phyloP scores from a whole-genome alignment of 768 basidiomycete genomes.

The Strobilomyces echinocephalus region DNA sequence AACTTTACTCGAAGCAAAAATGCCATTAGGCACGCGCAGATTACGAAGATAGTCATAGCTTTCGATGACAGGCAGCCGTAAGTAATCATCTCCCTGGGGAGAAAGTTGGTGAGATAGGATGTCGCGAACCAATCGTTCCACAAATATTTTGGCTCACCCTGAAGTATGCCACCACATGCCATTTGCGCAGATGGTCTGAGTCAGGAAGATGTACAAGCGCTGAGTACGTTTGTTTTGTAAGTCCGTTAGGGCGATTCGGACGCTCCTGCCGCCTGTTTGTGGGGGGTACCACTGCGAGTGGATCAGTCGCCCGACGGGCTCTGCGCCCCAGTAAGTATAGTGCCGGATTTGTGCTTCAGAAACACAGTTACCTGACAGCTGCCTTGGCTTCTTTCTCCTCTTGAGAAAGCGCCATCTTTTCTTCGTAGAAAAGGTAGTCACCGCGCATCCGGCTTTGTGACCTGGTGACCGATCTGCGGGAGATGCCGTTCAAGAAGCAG shows the following conservation, averaged over 20 bases:
- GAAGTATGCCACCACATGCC: slow-evolving; percentile 84
- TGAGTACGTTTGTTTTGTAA: slow-evolving; percentile 83
- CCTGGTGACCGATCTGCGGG: slow-evolving; percentile 36
- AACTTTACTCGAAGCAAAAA: slow-evolving; percentile 70
- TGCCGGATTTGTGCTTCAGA: background rate
- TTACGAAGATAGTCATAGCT: slow-evolving; percentile 68
- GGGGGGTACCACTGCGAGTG: slow-evolving; percentile 51
- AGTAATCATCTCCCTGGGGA: slow-evolving; percentile 63
- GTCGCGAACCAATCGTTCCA: background rate
- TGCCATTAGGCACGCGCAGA: slow-evolving; percentile 61
- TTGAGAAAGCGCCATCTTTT: slow-evolving; percentile 75
- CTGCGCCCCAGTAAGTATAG: slow-evolving; percentile 30
- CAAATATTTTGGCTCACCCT: slow-evolving; percentile 42
- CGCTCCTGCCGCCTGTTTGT: slow-evolving; percentile 70
- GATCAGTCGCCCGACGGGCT: slow-evolving; percentile 57
- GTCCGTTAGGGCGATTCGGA: slow-evolving; percentile 73
- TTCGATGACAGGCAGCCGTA: slow-evolving; percentile 66
- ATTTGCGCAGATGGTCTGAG: slow-evolving; percentile 56
- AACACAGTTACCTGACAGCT: slow-evolving; percentile 53
- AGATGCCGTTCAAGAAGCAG: slow-evolving; percentile 1
- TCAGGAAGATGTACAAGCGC: slow-evolving; percentile 67
- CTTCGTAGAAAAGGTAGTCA: slow-evolving; percentile 80
- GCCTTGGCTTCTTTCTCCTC: slow-evolving; percentile 78
- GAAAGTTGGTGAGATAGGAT: slow-evolving; percentile 5
- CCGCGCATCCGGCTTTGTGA: slow-evolving; percentile 83